Conservation (phyloP, 2,329 filamentous ascomycete genomes). For the Blumeria graminis region DNA sequence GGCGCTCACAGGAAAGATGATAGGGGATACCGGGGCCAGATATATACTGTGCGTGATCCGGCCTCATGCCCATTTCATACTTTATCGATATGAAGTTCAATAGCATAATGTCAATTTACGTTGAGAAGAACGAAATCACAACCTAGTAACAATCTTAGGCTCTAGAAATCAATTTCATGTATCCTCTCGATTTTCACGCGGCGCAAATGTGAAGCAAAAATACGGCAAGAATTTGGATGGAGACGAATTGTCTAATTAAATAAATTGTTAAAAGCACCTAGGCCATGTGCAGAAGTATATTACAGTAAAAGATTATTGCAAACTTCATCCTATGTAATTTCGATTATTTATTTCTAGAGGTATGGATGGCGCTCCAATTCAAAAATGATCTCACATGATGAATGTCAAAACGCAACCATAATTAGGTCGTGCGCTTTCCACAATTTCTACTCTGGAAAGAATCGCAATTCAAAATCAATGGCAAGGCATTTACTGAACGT, state of each 20-base stretch:
- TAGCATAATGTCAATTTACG: background rate
- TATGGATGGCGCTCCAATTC: no score
- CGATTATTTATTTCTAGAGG: slow-evolving; percentile 20
- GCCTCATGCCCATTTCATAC: background rate
- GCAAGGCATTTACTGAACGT: slow-evolving; percentile 52
- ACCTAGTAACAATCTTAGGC: slow-evolving; percentile 30
- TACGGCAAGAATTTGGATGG: slow-evolving; percentile 90
- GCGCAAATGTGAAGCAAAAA: slow-evolving; percentile 76
- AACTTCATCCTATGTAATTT: no score
- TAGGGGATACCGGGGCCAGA: slow-evolving; percentile 81
- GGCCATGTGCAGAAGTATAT: slow-evolving; percentile 79
- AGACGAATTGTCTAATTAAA: slow-evolving; percentile 76
- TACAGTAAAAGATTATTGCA: slow-evolving; percentile 27
- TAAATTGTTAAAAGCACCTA: slow-evolving; percentile 75
- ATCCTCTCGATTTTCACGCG: slow-evolving; percentile 73
- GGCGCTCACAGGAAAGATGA: slow-evolving; percentile 77
- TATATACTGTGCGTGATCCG: slow-evolving; percentile 53
- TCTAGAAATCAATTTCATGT: slow-evolving; percentile 93
- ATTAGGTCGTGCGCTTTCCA: background rate
- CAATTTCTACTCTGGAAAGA: slow-evolving; percentile 24
- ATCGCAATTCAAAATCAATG: no score
- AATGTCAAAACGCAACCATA: no score
- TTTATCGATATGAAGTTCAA: background rate
- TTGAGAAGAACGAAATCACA: slow-evolving; percentile 3
- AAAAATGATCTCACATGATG: no score